Conservation (phyloP, 2,329 filamentous ascomycete species). For the Dactylellina haptotyla region DNA sequence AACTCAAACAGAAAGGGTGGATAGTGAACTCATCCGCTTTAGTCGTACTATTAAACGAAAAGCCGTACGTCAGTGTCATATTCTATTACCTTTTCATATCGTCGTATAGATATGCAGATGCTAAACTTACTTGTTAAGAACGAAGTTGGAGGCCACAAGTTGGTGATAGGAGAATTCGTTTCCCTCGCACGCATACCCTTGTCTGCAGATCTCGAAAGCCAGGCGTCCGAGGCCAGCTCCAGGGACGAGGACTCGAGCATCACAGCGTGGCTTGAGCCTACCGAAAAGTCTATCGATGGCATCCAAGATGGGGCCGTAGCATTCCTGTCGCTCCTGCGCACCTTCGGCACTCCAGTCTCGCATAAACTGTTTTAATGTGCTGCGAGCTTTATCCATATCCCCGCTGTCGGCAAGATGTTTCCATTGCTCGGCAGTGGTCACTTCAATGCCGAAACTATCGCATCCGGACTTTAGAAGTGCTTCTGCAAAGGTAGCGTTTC, state of each 20-base stretch:
- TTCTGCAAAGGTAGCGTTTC: slow-evolving; percentile 83
- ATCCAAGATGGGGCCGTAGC: slow-evolving; percentile 77
- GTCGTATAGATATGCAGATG: background rate
- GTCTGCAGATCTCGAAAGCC: slow-evolving; percentile 82
- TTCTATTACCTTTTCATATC: background rate
- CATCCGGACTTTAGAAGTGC: slow-evolving; percentile 78
- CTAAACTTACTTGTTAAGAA: slow-evolving; percentile 62
- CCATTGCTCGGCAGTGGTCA: slow-evolving; percentile 67
- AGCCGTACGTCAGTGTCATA: background rate
- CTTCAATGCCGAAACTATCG: slow-evolving; percentile 71
- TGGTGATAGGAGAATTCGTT: slow-evolving; percentile 93
- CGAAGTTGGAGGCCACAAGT: slow-evolving; percentile 79
- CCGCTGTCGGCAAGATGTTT: slow-evolving; percentile 74
- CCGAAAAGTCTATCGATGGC: slow-evolving; percentile 66
- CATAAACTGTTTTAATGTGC: slow-evolving; percentile 91
- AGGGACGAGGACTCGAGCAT: slow-evolving; percentile 79
- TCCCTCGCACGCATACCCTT: slow-evolving; percentile 67
- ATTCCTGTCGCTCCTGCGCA: slow-evolving; percentile 75
- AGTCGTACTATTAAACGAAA: slow-evolving; percentile 71
- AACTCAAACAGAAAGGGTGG: slow-evolving; percentile 85
- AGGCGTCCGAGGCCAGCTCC: slow-evolving; percentile 88
- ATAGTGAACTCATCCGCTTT: slow-evolving; percentile 74
- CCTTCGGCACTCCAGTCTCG: slow-evolving; percentile 92
- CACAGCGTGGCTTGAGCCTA: slow-evolving; percentile 56
- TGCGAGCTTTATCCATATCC: slow-evolving; percentile 90